phyloP scores from a whole-genome alignment of 2,329 filamentous ascomycete species.

The Phaeophleospora eucalypticola region DNA sequence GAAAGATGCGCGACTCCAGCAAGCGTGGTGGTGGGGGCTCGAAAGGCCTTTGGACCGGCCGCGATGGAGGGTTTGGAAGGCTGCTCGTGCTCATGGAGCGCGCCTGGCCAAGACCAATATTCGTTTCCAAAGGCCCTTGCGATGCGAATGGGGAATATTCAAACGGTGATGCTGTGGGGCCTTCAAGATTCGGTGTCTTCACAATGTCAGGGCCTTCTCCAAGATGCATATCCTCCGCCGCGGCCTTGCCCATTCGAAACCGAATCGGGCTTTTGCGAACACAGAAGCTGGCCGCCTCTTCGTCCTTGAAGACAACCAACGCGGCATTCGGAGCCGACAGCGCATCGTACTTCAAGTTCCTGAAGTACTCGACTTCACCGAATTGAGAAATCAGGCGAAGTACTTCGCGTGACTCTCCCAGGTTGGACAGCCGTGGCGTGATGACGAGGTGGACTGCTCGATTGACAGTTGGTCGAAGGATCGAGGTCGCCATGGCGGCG shows the following conservation, averaged over 20 bases:
- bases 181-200: too few relatives aligned
- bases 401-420: slow-evolving; percentile 49
- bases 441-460: slow-evolving; percentile 47
- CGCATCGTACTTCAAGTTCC: slow-evolving; percentile 46
- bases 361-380: slow-evolving; percentile 48
- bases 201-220: too few relatives aligned
- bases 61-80: slow-evolving; percentile 11
- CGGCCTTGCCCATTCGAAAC: slow-evolving; percentile 39
- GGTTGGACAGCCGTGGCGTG: slow-evolving; percentile 43
- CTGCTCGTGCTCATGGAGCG: slow-evolving; percentile 17
- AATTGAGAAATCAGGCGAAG: slow-evolving; percentile 46
- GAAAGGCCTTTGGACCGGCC: slow-evolving; percentile 14
- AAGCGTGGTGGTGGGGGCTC: slow-evolving; percentile 13
- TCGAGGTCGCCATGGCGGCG: slow-evolving; percentile 11
- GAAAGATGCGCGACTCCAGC: slow-evolving; percentile 34
- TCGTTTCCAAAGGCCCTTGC: too few relatives aligned
- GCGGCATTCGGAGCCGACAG: slow-evolving; percentile 39
- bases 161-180: too few relatives aligned
- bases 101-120: slow-evolving; percentile 13
- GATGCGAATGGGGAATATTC: too few relatives aligned
- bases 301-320: slow-evolving; percentile 45
- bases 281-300: slow-evolving; percentile 38
- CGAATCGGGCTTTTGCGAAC: slow-evolving; percentile 44
- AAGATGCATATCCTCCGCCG: slow-evolving; percentile 9
- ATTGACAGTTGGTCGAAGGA: slow-evolving; percentile 33